Conservation (phyloP, 1,139 yeast species). For the Debaryomyces subglobosus region DNA sequence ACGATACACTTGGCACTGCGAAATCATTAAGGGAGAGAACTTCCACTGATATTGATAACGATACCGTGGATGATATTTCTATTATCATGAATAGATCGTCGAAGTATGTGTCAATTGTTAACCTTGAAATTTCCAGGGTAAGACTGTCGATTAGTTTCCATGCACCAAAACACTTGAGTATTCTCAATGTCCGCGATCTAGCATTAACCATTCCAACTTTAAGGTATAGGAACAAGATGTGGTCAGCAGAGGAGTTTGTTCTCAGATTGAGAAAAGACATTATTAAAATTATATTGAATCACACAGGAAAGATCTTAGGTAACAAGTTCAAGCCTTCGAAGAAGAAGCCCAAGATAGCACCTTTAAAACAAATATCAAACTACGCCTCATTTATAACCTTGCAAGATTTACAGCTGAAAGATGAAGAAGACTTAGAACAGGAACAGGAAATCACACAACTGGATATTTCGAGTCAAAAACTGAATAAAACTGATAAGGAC, state of each 20-base stretch:
- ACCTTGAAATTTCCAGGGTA: constrained; percentile 56
- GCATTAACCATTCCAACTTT: constrained; percentile 67
- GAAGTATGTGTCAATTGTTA: constrained; percentile 64
- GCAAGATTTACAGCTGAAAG: constrained; percentile 41
- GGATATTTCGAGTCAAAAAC: not conserved
- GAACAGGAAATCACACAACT: not conserved
- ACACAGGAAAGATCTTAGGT: constrained; percentile 78
- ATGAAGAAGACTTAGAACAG: constrained; percentile 26
- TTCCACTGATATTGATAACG: not conserved
- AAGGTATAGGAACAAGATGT: constrained; percentile 64
- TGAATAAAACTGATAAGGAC: not conserved
- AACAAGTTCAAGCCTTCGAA: constrained; percentile 64
- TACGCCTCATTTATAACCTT: constrained; percentile 43
- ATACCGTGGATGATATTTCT: constrained; percentile 43
- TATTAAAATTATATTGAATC: constrained; percentile 66
- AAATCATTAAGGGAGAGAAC: not conserved
- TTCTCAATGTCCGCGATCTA: constrained; percentile 75
- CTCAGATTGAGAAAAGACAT: constrained; percentile 68
- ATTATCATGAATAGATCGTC: constrained; percentile 70
- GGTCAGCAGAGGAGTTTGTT: constrained; percentile 79
- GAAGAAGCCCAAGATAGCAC: constrained; percentile 29
- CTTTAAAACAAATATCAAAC: constrained; percentile 48
- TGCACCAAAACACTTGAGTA: constrained; percentile 66
- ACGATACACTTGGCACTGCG: not conserved
- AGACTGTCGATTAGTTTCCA: constrained; percentile 70